Evolutionary conservation across 2,329 filamentous ascomycete species (phyloP).

Genomic region (Berkeleyomyces rouxiae): DNA sequence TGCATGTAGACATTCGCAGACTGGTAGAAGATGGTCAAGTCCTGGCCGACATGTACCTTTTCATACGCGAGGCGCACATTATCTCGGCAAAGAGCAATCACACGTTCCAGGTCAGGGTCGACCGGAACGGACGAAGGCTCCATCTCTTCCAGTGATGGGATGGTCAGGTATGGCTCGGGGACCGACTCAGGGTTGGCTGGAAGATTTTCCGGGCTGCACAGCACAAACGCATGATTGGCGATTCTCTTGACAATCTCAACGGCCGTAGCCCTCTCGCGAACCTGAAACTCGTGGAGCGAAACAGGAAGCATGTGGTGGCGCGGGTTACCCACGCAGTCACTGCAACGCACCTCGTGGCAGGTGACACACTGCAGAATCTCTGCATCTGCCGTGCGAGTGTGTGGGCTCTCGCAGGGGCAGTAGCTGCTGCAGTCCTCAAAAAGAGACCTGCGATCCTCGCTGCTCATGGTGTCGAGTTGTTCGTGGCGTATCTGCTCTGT

Average conservation of each 20-base stretch:
- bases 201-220: not conserved
- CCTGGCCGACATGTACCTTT: not conserved
- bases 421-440: slow-evolving; percentile 15
- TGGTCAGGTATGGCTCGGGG: not conserved
- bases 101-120: not conserved
- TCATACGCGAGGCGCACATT: not conserved
- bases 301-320: slow-evolving; percentile 19
- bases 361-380: slow-evolving; percentile 19
- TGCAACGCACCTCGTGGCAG: slow-evolving; percentile 24
- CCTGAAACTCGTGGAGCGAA: not conserved
- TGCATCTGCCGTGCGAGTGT: slow-evolving; percentile 18
- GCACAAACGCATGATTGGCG: slow-evolving; percentile 1
- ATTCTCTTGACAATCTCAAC: slow-evolving; percentile 4
- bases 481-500: not conserved
- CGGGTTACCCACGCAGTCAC: slow-evolving; percentile 25
- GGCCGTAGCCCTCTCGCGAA: not conserved
- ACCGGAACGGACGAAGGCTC: not conserved
- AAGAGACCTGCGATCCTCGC: not conserved
- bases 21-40: slow-evolving; percentile 4
- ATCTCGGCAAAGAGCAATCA: slow-evolving; percentile 9
- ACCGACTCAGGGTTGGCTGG: not conserved
- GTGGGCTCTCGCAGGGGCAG: slow-evolving; percentile 22
- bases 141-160: slow-evolving; percentile 3
- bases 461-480: not conserved
- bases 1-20: slow-evolving; percentile 5